phyloP scores from a whole-genome alignment of 2,329 filamentous ascomycete species.

The Beauveria medogensis region DNA sequence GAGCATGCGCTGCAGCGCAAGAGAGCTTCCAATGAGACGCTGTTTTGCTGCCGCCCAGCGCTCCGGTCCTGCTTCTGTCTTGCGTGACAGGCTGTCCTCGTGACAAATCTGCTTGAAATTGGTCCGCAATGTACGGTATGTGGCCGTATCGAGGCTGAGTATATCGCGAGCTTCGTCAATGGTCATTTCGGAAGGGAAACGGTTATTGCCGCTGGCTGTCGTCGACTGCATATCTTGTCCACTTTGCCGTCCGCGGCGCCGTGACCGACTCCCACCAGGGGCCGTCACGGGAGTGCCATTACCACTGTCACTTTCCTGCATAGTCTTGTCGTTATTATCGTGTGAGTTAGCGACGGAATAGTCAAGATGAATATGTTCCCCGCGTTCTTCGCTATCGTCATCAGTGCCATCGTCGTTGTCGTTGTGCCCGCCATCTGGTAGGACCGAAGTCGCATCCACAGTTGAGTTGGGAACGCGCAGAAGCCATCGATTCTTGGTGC shows the following conservation, averaged over 20 bases:
- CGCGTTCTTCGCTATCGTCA: not conserved
- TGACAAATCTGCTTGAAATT: slow-evolving; percentile 65
- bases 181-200: slow-evolving; percentile 77
- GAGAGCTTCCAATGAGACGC: slow-evolving; percentile 54
- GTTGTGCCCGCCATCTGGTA: slow-evolving; percentile 23
- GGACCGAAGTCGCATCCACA: slow-evolving; percentile 28
- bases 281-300: not conserved
- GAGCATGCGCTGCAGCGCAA: slow-evolving; percentile 56
- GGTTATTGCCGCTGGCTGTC: slow-evolving; percentile 58
- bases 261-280: slow-evolving; percentile 10
- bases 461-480: slow-evolving; percentile 51
- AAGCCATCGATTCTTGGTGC: slow-evolving; percentile 60
- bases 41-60: slow-evolving; percentile 66
- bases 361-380: not conserved
- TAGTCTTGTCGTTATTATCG: not conserved
- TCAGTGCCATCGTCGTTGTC: slow-evolving; percentile 8
- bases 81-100: slow-evolving; percentile 60
- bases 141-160: slow-evolving; percentile 52
- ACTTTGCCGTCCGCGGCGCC: slow-evolving; percentile 43
- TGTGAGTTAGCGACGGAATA: not conserved
- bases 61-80: slow-evolving; percentile 64
- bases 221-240: slow-evolving; percentile 62
- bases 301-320: not conserved
- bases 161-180: slow-evolving; percentile 69
- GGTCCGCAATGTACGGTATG: slow-evolving; percentile 57